phyloP scores from a whole-genome alignment of 1,284 basidiomycete species.

The Butyriboletus appendiculatus region DNA sequence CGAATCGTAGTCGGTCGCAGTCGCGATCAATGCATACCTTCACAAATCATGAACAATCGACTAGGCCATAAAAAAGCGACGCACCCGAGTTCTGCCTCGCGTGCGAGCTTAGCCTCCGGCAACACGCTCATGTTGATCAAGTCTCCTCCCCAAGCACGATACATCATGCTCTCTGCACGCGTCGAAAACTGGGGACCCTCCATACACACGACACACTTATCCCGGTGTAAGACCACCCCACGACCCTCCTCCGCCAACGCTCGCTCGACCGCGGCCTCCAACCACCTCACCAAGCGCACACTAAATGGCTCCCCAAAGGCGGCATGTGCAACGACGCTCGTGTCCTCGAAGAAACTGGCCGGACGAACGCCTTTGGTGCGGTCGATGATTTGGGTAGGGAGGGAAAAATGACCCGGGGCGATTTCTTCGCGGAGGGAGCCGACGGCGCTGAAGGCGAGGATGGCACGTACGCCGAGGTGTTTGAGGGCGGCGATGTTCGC shows the following conservation, averaged over 20 bases:
- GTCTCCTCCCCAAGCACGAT: constrained; percentile 90
- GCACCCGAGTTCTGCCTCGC: constrained; percentile 92
- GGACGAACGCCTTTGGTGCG: constrained; percentile 91
- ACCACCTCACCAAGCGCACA: constrained; percentile 63
- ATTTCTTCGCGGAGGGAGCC: constrained; percentile 97
- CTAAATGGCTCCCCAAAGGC: constrained; percentile 94
- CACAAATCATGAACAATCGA: background rate
- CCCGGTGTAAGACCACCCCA: constrained; percentile 69
- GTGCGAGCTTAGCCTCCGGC: constrained; percentile 93
- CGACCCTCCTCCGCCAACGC: constrained; percentile 61
- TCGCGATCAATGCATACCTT: constrained; percentile 87
- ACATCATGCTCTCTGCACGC: constrained; percentile 94
- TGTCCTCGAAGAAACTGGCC: constrained; percentile 85
- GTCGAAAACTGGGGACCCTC: constrained; percentile 96
- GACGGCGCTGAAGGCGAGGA: constrained; percentile 95
- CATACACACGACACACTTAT: constrained; percentile 93
- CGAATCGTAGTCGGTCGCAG: constrained; percentile 89
- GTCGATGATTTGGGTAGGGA: constrained; percentile 95
- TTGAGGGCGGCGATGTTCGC: constrained; percentile 98
- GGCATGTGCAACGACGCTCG: constrained; percentile 86
- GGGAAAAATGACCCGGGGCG: constrained; percentile 84
- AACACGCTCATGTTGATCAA: constrained; percentile 96
- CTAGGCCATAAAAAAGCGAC: background rate
- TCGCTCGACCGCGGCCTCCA: constrained; percentile 65
- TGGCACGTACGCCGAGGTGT: constrained; percentile 84